A percentile compares a stretch with the other conserved stretches of the same genome.
phyloP scores from a whole-genome alignment of 768 basidiomycete genomes.

The Scleroderma citrinum region DNA sequence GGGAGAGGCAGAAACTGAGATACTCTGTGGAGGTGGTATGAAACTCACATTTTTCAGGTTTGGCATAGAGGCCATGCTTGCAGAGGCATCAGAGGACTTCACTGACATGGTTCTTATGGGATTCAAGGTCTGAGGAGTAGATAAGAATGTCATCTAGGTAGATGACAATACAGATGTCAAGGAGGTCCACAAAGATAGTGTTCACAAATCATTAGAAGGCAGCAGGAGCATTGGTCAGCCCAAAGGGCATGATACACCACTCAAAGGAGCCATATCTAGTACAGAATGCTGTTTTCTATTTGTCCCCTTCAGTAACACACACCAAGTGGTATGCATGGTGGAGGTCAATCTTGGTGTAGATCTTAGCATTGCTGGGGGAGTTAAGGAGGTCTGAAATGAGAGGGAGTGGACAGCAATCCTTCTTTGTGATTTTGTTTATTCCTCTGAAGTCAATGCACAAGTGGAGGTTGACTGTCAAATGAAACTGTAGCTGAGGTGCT shows the following conservation, averaged over 20 bases:
- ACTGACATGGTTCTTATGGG: conserved; percentile 6
- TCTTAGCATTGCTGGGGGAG: not conserved
- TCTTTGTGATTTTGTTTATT: no score
- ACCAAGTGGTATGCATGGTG: conserved; percentile 37
- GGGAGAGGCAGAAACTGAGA: conserved; percentile 29
- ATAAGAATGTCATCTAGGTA: conserved; percentile 38
- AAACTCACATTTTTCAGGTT: conserved; percentile 13
- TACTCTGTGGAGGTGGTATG: conserved; percentile 18
- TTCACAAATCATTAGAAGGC: conserved; percentile 26
- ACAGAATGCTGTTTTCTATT: conserved; percentile 37
- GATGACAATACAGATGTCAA: conserved; percentile 24
- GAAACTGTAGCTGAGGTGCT: no score
- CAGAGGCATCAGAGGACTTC: conserved; percentile 19
- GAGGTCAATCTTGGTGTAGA: conserved; percentile 35
- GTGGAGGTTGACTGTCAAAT: no score
- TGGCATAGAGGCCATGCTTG: conserved; percentile 16
- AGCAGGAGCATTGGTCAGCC: conserved; percentile 31
- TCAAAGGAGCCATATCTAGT: conserved; percentile 31
- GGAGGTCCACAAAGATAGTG: conserved; percentile 5
- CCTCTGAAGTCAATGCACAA: no score
- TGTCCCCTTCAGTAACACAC: conserved; percentile 29
- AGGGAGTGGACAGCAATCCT: no score
- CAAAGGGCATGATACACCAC: conserved; percentile 29
- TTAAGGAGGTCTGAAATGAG: not conserved
- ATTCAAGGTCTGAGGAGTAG: not conserved